These are phyloP conservation scores for Fonsecaea monophora DNA, from an alignment of 2,329 filamentous ascomycete genomes.

Conservation along the genomic window DNA sequence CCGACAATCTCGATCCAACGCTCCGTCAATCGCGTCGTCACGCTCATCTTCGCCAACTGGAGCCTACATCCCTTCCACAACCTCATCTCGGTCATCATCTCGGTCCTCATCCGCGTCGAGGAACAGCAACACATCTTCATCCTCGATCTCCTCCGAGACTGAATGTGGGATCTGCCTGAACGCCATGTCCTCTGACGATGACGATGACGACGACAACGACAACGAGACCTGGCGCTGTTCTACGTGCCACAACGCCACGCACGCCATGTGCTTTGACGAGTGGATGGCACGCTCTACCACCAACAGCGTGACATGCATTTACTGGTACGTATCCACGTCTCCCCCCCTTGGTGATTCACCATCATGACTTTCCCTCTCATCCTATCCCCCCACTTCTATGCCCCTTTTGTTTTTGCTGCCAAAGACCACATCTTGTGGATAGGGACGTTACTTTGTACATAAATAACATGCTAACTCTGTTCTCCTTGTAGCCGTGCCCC, in stretches of 20 bases:
- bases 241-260: slow-evolving; percentile 1
- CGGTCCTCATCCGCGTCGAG: not conserved
- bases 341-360: not conserved
- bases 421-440: too few species aligned
- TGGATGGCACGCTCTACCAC: not conserved
- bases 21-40: too few species aligned
- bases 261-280: slow-evolving; percentile 1
- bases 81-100: not conserved
- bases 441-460: not conserved
- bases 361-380: not conserved
- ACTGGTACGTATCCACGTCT: not conserved
- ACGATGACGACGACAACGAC: not conserved
- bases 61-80: not conserved
- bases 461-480: not conserved
- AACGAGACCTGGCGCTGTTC: not conserved
- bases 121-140: not conserved
- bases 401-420: too few species aligned
- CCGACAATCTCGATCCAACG: too few species aligned
- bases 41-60: too few species aligned
- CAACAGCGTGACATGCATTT: not conserved
- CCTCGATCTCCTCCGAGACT: not conserved
- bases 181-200: not conserved
- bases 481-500: not conserved
- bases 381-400: not conserved
- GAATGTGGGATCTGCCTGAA: not conserved